Evolutionary conservation across 306 rosid species (phyloP).

Genomic region (Quercus dentata): DNA sequence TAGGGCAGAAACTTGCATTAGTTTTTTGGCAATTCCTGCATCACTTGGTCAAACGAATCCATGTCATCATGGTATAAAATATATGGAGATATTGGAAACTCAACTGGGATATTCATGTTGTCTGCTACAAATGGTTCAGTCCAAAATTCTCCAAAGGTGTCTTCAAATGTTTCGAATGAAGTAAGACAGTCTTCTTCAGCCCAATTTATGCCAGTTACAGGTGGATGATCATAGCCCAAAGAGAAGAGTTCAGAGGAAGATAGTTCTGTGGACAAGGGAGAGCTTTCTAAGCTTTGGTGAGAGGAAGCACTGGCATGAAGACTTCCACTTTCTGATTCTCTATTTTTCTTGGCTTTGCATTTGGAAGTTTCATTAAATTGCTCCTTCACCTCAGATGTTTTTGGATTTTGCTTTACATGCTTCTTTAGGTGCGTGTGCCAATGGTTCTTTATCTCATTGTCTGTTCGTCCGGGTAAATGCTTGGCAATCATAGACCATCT

Average conservation of each 20-base stretch:
- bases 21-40: background rate
- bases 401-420: background rate
- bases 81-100: background rate
- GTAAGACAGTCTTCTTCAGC: slow-evolving; percentile 10
- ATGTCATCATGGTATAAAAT: slow-evolving; percentile 3
- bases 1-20: too few species aligned
- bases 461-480: slow-evolving; percentile 54
- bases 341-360: background rate
- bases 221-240: slow-evolving; percentile 15
- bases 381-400: background rate
- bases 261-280: slow-evolving; percentile 17
- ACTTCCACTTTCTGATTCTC: slow-evolving; percentile 13
- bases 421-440: slow-evolving; percentile 64
- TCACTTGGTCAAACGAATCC: slow-evolving; percentile 1
- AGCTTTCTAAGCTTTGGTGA: slow-evolving; percentile 33
- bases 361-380: background rate
- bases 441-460: slow-evolving; percentile 61
- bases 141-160: slow-evolving; percentile 43
- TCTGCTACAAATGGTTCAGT: slow-evolving; percentile 51
- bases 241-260: slow-evolving; percentile 8
- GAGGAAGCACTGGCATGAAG: background rate
- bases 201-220: background rate
- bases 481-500: slow-evolving; percentile 72
- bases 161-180: slow-evolving; percentile 21
- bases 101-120: background rate